Conservation (phyloP, 2,329 filamentous ascomycete genomes). For the Xylaria polymorpha region DNA sequence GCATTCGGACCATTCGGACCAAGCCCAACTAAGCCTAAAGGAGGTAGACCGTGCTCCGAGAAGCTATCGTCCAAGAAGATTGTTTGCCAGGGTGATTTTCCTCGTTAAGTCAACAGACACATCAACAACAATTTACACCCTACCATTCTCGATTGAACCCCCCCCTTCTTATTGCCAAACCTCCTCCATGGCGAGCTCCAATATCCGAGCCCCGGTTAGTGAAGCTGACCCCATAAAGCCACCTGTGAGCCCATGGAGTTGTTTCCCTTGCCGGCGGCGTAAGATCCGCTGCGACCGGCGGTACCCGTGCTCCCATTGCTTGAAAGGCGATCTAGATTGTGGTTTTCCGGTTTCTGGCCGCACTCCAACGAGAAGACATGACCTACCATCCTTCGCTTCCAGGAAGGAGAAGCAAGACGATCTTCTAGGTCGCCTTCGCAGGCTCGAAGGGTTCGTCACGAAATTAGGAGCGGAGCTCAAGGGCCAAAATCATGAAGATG, state of each 20-base stretch:
- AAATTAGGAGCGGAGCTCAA: slow-evolving; percentile 7
- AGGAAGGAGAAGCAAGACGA: slow-evolving; percentile 17
- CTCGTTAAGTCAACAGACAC: not conserved
- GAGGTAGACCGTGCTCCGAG: slow-evolving; percentile 13
- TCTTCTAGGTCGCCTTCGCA: slow-evolving; percentile 25
- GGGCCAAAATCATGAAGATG: not conserved
- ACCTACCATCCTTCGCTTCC: slow-evolving; percentile 21
- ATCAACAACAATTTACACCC: not conserved
- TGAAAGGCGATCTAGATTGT: slow-evolving; percentile 23
- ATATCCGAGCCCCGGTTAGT: not conserved
- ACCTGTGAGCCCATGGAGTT: slow-evolving; percentile 28
- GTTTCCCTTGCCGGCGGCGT: slow-evolving; percentile 21
- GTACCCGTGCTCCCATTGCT: slow-evolving; percentile 17
- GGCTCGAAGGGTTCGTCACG: slow-evolving; percentile 25
- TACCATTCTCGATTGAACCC: not conserved
- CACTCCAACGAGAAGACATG: slow-evolving; percentile 28
- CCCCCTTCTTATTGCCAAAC: not conserved
- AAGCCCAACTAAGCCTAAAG: slow-evolving; percentile 33
- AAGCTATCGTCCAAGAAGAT: not conserved
- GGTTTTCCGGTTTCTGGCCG: slow-evolving; percentile 27
- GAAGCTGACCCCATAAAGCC: slow-evolving; percentile 6
- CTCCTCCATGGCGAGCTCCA: slow-evolving; percentile 11
- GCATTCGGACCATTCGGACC: slow-evolving; percentile 32
- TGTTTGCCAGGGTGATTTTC: not conserved
- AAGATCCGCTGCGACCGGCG: slow-evolving; percentile 24